These are phyloP conservation scores for Polymyxa betae DNA, from an alignment of 208 protist genomes.

Conservation along the genomic window DNA sequence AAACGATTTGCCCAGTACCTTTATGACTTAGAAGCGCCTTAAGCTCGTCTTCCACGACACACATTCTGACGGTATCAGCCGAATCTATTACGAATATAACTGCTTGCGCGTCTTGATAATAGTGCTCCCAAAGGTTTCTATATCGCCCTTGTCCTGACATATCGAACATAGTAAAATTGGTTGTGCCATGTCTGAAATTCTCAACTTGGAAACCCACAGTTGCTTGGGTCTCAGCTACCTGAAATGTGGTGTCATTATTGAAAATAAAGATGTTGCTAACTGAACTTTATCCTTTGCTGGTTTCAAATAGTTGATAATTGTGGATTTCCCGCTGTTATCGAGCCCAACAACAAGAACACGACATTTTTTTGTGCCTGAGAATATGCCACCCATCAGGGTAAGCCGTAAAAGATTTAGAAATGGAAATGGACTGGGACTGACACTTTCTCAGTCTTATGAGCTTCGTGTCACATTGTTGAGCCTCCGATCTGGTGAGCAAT, in stretches of 20 bases:
- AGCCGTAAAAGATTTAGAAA: neutral
- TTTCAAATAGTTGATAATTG: slow-evolving; percentile 76
- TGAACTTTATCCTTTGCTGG: slow-evolving; percentile 69
- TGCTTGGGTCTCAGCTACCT: slow-evolving; percentile 22
- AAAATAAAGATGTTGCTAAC: neutral
- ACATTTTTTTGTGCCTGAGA: slow-evolving; percentile 15
- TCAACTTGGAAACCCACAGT: slow-evolving; percentile 74
- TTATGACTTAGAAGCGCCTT: slow-evolving; percentile 65
- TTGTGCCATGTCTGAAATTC: slow-evolving; percentile 67
- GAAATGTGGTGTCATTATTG: neutral
- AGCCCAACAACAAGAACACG: slow-evolving; percentile 71
- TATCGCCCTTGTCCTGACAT: slow-evolving; percentile 76
- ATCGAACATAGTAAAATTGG: slow-evolving; percentile 76
- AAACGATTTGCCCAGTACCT: slow-evolving; percentile 47
- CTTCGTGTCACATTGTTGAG: neutral
- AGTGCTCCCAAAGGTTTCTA: slow-evolving; percentile 73
- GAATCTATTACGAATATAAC: slow-evolving; percentile 79
- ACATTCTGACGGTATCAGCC: slow-evolving; percentile 73
- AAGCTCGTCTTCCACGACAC: slow-evolving; percentile 76
- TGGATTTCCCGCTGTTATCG: slow-evolving; percentile 78
- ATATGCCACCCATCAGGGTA: slow-evolving; percentile 1
- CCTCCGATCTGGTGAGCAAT: neutral
- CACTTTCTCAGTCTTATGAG: neutral
- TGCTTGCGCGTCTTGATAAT: slow-evolving; percentile 70
- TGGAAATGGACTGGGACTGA: neutral